Evolutionary conservation across 1,284 basidiomycete species (phyloP).

Genomic region (Meira miltonrushii): DNA sequence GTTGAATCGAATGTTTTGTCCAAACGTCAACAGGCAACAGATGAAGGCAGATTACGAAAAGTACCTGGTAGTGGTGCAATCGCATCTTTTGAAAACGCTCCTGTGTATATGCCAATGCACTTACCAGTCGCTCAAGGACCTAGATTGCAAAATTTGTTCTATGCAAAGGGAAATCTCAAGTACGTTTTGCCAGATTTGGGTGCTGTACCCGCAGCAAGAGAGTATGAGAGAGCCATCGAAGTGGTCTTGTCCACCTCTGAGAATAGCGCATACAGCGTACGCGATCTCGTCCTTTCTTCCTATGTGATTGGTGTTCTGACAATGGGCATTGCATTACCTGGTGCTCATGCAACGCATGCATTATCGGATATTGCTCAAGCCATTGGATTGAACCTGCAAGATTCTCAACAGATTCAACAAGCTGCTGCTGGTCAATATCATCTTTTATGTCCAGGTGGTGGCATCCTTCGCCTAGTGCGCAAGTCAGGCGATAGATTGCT

Average conservation of each 20-base stretch:
- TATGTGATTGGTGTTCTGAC: constrained; percentile 42
- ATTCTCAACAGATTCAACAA: constrained; percentile 24
- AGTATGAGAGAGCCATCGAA: constrained; percentile 54
- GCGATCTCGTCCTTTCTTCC: constrained; percentile 43
- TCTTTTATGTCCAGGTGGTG: constrained; percentile 29
- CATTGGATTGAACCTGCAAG: constrained; percentile 31
- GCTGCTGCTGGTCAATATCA: constrained; percentile 30
- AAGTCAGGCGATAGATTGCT: constrained; percentile 34
- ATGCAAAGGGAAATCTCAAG: constrained; percentile 56
- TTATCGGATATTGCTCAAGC: constrained; percentile 31
- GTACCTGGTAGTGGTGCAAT: constrained; percentile 5
- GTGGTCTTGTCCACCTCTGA: constrained; percentile 32
- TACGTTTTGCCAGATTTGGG: constrained; percentile 40
- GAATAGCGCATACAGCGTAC: constrained; percentile 23
- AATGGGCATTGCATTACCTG: constrained; percentile 37
- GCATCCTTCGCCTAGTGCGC: constrained; percentile 39
- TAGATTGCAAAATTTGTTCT: constrained; percentile 56
- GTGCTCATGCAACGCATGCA: constrained; percentile 24
- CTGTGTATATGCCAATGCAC: constrained; percentile 25
- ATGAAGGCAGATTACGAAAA: constrained; percentile 8
- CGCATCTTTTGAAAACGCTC: background rate
- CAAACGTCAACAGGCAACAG: background rate
- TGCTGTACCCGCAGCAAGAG: constrained; percentile 41
- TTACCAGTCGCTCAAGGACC: constrained; percentile 53
- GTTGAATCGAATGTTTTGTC: constrained; percentile 34